Evolutionary conservation across 306 rosid species (phyloP), one percentile per base, ranked within the genome.

Genomic region (Styphnolobium japonicum): DNA sequence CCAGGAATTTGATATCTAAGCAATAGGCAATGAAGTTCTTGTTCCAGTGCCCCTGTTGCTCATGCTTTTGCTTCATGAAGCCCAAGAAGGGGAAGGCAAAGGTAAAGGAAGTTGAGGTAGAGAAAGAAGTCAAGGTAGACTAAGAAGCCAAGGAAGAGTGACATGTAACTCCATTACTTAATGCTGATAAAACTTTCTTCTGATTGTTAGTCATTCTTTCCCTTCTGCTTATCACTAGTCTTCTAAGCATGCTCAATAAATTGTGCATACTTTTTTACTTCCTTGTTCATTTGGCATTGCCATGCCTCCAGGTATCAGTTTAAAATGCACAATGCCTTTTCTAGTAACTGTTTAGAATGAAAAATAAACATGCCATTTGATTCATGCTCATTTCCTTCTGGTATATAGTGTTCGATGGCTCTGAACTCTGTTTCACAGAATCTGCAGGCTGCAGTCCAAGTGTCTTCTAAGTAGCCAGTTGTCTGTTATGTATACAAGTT

Each of bases 71-170:
- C 62, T 73, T 81, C 80, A 31, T 81, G 80, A 81, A 73, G 63
- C 89, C 97, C 12, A 84, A 86, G 75, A 73, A 45, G 29, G 88
- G 84, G 10, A 73, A 77, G 25, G 66, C 88, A 33, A 82, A 83
- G 78, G 86, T 74, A 67, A 68, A 85, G 68, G 83, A 88, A 36
- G 60, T 64, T 9, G 71, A 60, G 83, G 66, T 21, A 36, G 25
- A 48, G 29, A 8, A 37, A 76, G 87, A 60, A 45, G 81, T 55
- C 80, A 81, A 79, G 77, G n/a, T n/a, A n/a, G n/a, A n/a, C n/a
- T n/a, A n/a, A n/a, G 82, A 75, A 67, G 73, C 45, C 22, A 87
- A 87, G 71, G 51, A 82, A 67, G 83, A 81, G 67, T 85, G 81
- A 84, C 31, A 81, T 71, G 58, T 15, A 69, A 36, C 49, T 23